Conservation (phyloP, 164 flowering plant genomes). For the Sextonia rubra region DNA sequence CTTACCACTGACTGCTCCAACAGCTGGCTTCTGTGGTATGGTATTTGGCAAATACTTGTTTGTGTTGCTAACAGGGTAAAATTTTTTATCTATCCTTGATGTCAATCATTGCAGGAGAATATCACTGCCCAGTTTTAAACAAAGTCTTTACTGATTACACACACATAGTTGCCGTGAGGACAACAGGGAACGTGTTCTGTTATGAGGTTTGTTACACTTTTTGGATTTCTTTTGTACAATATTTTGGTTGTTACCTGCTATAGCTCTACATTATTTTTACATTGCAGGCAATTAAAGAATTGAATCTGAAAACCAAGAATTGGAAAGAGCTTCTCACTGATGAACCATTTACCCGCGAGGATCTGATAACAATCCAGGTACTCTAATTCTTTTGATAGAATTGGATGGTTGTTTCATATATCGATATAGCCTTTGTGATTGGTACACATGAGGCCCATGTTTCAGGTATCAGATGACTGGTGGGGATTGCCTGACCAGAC, state of each 20-base stretch:
- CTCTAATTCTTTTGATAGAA: neutral
- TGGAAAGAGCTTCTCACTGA: slow-evolving; percentile 98
- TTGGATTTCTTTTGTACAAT: neutral
- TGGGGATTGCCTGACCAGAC: neutral
- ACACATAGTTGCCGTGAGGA: slow-evolving; percentile 91
- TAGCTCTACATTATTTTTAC: neutral
- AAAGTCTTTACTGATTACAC: slow-evolving; percentile 96
- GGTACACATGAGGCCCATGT: neutral
- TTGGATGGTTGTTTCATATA: no score
- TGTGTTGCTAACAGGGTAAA: no score
- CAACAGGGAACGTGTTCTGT: slow-evolving; percentile 95
- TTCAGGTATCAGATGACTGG: neutral
- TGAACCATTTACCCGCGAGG: slow-evolving; percentile 79
- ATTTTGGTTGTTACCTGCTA: neutral
- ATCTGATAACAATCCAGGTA: slow-evolving; percentile 94
- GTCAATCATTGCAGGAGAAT: slow-evolving; percentile 56
- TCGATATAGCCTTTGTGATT: neutral
- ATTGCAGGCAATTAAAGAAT: slow-evolving; percentile 79
- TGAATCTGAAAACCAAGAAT: slow-evolving; percentile 88
- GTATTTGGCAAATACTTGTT: no score
- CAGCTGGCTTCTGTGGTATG: no score
- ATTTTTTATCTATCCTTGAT: no score
- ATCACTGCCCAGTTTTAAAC: slow-evolving; percentile 91
- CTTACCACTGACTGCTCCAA: no score
- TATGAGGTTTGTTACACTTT: slow-evolving; percentile 59